A percentile compares a stretch with the other conserved stretches of the same genome.
These are phyloP conservation scores for Daldinia eschscholtzii DNA, from an alignment of 2,329 filamentous ascomycete genomes.

Conservation along the genomic window DNA sequence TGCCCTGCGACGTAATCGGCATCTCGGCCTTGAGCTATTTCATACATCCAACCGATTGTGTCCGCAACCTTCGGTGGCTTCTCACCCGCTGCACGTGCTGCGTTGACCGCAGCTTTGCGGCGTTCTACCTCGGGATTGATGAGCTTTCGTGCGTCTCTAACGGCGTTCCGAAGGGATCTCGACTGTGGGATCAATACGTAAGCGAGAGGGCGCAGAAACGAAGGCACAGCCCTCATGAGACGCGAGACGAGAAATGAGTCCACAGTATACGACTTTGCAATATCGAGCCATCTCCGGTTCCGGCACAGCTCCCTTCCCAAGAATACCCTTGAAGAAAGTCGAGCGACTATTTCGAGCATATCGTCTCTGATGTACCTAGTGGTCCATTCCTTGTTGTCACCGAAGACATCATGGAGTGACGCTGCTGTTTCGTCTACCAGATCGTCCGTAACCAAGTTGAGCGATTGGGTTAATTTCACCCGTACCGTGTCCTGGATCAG, in stretches of 20 bases:
- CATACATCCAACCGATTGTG: slow-evolving; percentile 60
- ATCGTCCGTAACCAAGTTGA: slow-evolving; percentile 53
- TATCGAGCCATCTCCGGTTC: slow-evolving; percentile 61
- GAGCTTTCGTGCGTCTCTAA: slow-evolving; percentile 55
- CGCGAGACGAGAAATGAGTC: slow-evolving; percentile 54
- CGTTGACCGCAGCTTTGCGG: slow-evolving; percentile 48
- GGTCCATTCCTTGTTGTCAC: slow-evolving; percentile 56
- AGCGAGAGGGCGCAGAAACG: slow-evolving; percentile 56
- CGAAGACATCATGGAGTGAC: slow-evolving; percentile 53
- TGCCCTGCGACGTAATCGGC: slow-evolving; percentile 54
- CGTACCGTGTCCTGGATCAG: slow-evolving; percentile 52
- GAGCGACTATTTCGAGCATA: slow-evolving; percentile 60
- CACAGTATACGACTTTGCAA: slow-evolving; percentile 59
- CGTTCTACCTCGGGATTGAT: slow-evolving; percentile 52
- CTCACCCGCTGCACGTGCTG: slow-evolving; percentile 46
- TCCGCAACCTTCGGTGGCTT: slow-evolving; percentile 55
- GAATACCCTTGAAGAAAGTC: slow-evolving; percentile 64
- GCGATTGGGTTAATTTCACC: slow-evolving; percentile 53
- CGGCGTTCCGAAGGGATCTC: slow-evolving; percentile 54
- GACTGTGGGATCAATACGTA: slow-evolving; percentile 60
- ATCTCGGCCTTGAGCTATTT: slow-evolving; percentile 51
- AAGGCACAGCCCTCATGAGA: slow-evolving; percentile 57
- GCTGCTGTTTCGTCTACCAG: slow-evolving; percentile 54
- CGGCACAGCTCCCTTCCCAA: slow-evolving; percentile 60
- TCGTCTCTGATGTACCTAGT: slow-evolving; percentile 53